Evolutionary conservation across 129 eudicot genomes (phyloP).

Genomic region (Flaveria linearis): DNA sequence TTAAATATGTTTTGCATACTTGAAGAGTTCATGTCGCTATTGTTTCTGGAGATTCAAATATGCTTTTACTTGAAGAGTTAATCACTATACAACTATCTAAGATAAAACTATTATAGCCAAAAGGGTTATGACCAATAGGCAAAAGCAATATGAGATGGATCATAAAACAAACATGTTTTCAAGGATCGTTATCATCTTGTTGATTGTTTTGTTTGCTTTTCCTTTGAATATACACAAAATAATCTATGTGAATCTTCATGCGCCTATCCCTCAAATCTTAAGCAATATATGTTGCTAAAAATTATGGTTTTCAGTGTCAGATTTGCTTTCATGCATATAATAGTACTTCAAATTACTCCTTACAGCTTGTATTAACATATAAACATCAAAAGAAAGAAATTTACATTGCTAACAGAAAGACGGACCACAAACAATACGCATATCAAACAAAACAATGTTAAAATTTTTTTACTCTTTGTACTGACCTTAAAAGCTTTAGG

Average conservation of each 20-base stretch:
- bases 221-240: not conserved
- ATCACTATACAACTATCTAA: no score
- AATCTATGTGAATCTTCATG: not conserved
- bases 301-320: not conserved
- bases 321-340: not conserved
- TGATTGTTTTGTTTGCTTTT: not conserved
- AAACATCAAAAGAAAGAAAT: not conserved
- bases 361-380: not conserved
- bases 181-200: not conserved
- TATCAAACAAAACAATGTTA: not conserved
- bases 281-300: not conserved
- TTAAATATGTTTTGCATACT: not conserved
- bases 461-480: not conserved
- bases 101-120: not conserved
- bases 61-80: not conserved
- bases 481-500: conserved; percentile 41
- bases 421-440: not conserved
- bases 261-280: not conserved
- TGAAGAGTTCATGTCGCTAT: no score
- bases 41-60: no score
- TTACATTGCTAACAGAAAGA: not conserved
- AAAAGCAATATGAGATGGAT: not conserved
- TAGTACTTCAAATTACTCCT: not conserved
- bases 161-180: not conserved
- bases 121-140: not conserved